These are phyloP conservation scores for Zygosaccharomyces gambellarensis DNA, from an alignment of 805 yeast species.

Conservation along the genomic window DNA sequence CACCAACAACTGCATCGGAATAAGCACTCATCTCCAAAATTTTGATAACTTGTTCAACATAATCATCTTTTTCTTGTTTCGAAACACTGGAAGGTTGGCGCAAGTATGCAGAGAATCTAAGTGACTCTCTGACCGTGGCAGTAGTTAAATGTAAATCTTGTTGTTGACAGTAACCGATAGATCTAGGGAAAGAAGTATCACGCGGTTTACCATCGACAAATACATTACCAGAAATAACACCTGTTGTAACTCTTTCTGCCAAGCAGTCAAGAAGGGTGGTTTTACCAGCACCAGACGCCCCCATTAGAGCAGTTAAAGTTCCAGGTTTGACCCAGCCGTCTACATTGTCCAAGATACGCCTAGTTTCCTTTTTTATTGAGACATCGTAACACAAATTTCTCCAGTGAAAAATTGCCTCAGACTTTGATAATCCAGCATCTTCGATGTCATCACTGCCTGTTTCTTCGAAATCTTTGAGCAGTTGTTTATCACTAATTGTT, in stretches of 20 bases:
- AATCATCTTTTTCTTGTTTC: slow-evolving; percentile 51
- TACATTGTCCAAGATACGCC: slow-evolving; percentile 58
- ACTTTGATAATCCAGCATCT: slow-evolving; percentile 31
- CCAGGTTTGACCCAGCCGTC: slow-evolving; percentile 86
- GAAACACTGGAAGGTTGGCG: slow-evolving; percentile 57
- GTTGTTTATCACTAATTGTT: slow-evolving; percentile 20
- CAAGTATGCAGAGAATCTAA: slow-evolving; percentile 59
- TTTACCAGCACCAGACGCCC: slow-evolving; percentile 79
- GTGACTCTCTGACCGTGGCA: slow-evolving; percentile 68
- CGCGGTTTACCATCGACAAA: slow-evolving; percentile 59
- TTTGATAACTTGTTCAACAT: slow-evolving; percentile 60
- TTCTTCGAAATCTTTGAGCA: slow-evolving; percentile 24
- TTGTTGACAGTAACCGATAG: slow-evolving; percentile 72
- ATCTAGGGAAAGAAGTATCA: slow-evolving; percentile 55
- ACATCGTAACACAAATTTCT: slow-evolving; percentile 68
- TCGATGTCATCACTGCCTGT: slow-evolving; percentile 14
- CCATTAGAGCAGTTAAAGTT: slow-evolving; percentile 72
- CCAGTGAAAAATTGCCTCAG: slow-evolving; percentile 67
- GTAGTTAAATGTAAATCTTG: slow-evolving; percentile 66
- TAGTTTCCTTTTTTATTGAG: slow-evolving; percentile 53
- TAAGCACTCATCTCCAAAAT: slow-evolving; percentile 59
- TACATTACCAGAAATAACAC: slow-evolving; percentile 65
- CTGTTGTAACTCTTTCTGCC: slow-evolving; percentile 65
- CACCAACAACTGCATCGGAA: slow-evolving; percentile 72
- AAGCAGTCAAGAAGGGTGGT: slow-evolving; percentile 68